Evolutionary conservation across 2,329 filamentous ascomycete genomes (phyloP).

Genomic region (Aspergillus udagawae): DNA sequence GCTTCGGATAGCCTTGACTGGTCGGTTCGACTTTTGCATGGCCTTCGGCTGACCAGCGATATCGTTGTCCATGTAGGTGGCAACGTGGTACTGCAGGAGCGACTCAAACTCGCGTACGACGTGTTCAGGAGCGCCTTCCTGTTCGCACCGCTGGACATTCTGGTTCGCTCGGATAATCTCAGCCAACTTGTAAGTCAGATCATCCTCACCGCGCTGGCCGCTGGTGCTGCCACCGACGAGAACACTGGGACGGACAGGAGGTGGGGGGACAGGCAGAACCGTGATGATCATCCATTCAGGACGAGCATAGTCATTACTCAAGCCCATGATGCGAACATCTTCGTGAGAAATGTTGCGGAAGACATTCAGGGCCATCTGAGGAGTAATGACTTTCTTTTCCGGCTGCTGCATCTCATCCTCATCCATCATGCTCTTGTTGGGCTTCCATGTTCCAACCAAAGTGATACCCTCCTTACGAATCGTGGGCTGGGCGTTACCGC

Average conservation of each 20-base stretch:
- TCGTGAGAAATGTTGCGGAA: slow-evolving; percentile 79
- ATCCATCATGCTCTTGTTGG: slow-evolving; percentile 69
- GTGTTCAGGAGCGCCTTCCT: slow-evolving; percentile 87
- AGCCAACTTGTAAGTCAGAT: slow-evolving; percentile 97
- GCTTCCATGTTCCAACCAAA: slow-evolving; percentile 71
- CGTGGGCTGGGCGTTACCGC: slow-evolving; percentile 83
- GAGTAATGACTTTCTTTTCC: slow-evolving; percentile 78
- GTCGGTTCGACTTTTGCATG: slow-evolving; percentile 92
- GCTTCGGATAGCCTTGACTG: slow-evolving; percentile 93
- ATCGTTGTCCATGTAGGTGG: slow-evolving; percentile 99
- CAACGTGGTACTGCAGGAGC: slow-evolving; percentile 93
- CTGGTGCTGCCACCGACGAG: slow-evolving; percentile 92
- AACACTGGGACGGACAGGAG: slow-evolving; percentile 92
- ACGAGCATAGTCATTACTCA: slow-evolving; percentile 91
- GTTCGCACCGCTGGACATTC: slow-evolving; percentile 85
- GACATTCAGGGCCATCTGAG: slow-evolving; percentile 78
- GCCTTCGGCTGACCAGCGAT: slow-evolving; percentile 94
- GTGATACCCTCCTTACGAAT: slow-evolving; percentile 84
- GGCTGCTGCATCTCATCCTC: slow-evolving; percentile 58
- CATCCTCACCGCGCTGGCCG: slow-evolving; percentile 92
- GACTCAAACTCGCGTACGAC: slow-evolving; percentile 87
- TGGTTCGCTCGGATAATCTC: slow-evolving; percentile 98
- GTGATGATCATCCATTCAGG: slow-evolving; percentile 99
- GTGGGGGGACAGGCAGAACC: slow-evolving; percentile 89
- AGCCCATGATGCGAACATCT: slow-evolving; percentile 79